These are phyloP conservation scores for Tagetes erecta DNA, from an alignment of 129 eudicot genomes.

Conservation along the genomic window DNA sequence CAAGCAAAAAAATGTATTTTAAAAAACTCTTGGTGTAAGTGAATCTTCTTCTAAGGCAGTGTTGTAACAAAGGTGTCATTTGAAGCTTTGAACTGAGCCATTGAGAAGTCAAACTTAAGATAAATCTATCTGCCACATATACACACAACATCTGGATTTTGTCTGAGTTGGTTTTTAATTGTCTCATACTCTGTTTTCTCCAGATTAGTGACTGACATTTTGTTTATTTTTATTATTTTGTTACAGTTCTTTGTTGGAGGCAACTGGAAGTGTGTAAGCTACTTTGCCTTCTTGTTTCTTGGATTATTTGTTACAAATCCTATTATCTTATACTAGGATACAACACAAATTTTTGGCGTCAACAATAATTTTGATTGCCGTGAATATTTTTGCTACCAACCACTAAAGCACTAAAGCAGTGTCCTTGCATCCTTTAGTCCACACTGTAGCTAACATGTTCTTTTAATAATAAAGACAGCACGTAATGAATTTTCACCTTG, in stretches of 20 bases:
- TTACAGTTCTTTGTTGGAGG: constrained; percentile 99
- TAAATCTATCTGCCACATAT: neutral
- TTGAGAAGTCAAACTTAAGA: constrained; percentile 13
- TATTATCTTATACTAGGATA: neutral
- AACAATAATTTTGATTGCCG: neutral
- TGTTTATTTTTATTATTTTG: constrained; percentile 15
- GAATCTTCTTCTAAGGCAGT: neutral
- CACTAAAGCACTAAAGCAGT: constrained; percentile 15
- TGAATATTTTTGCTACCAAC: neutral
- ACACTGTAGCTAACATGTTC: constrained; percentile 1
- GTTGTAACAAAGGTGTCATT: constrained; percentile 7
- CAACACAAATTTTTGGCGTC: neutral
- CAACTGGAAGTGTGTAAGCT: constrained; percentile 99
- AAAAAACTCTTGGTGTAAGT: constrained; percentile 7
- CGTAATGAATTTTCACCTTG: neutral
- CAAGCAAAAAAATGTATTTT: neutral
- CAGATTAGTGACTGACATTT: constrained; percentile 10
- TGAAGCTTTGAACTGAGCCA: constrained; percentile 1
- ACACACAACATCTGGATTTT: neutral
- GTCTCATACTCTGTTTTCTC: constrained; percentile 13
- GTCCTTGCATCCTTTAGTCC: neutral
- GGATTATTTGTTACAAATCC: neutral
- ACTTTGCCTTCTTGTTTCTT: constrained; percentile 7
- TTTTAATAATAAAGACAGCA: neutral
- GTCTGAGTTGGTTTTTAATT: constrained; percentile 3